A percentile compares a stretch with the other conserved stretches of the same genome.
Conservation (phyloP, 2,329 filamentous ascomycete species). For the Myriosclerotinia duriaeana region DNA sequence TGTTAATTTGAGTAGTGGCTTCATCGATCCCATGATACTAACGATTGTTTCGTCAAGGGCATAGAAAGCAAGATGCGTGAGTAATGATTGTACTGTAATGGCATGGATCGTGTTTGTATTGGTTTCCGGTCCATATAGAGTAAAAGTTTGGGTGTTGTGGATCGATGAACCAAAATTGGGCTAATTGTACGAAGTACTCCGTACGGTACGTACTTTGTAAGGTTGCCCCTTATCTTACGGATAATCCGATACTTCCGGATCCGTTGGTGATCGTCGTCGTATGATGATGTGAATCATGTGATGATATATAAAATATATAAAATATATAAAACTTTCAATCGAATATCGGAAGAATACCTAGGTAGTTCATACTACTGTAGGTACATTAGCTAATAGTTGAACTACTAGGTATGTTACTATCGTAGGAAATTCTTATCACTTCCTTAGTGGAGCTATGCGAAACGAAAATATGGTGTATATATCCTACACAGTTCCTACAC, state of each 20-base stretch:
- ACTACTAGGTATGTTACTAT: too few species aligned
- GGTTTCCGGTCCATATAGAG: not conserved
- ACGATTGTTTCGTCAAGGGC: not conserved
- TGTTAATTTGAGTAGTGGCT: not conserved
- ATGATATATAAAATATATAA: not conserved
- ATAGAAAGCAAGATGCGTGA: not conserved
- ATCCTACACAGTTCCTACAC: too few species aligned
- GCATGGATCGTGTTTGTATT: not conserved
- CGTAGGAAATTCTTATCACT: too few species aligned
- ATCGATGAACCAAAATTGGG: not conserved
- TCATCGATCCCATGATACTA: not conserved
- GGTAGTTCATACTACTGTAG: too few species aligned
- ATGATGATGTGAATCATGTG: not conserved
- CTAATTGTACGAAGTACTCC: conserved; percentile 7
- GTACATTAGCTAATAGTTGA: too few species aligned
- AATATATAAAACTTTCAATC: not conserved
- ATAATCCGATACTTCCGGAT: not conserved
- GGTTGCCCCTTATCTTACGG: too few species aligned
- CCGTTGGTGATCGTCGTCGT: not conserved
- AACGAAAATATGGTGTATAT: too few species aligned
- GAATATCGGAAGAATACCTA: not conserved
- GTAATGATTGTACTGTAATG: not conserved
- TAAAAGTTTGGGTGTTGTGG: not conserved
- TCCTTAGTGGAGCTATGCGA: too few species aligned
- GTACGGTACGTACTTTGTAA: too few species aligned